A percentile compares a stretch with the other conserved stretches of the same genome.
Conservation (phyloP, 352 stramenopile species). For the Thraustochytrium sp. region DNA sequence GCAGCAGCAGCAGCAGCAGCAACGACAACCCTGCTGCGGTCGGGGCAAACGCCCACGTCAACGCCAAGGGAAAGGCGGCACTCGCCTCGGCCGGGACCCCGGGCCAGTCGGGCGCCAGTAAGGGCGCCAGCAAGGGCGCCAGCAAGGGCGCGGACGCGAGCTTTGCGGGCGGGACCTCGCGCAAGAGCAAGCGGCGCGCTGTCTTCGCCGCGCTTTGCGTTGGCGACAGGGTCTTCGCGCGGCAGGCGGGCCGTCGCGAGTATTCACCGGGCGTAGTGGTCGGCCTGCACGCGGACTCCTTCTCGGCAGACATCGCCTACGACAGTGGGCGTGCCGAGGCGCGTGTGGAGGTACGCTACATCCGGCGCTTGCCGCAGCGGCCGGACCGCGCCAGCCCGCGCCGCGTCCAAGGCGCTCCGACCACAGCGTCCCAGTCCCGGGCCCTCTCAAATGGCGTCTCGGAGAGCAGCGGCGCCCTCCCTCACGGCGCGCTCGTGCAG, state of each 20-base stretch:
- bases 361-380: too few species aligned
- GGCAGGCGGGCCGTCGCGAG: background rate
- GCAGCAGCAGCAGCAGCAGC: too few species aligned
- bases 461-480: background rate
- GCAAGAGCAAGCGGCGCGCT: background rate
- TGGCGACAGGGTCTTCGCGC: background rate
- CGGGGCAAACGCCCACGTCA: background rate
- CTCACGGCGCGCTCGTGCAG: background rate
- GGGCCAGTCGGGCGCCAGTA: background rate
- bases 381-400: too few species aligned
- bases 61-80: too few species aligned
- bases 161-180: too few species aligned
- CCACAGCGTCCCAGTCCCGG: too few species aligned
- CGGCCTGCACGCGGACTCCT: background rate
- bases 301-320: background rate
- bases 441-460: too few species aligned
- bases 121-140: background rate
- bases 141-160: background rate
- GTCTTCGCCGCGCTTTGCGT: background rate
- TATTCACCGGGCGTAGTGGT: constrained; percentile 6
- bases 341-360: background rate
- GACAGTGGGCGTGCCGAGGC: background rate
- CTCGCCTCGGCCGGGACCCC: too few species aligned
- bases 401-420: too few species aligned
- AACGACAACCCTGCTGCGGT: too few species aligned